Conservation (phyloP, 1,284 basidiomycete genomes). For the Cystobasidiaceae sp. region DNA sequence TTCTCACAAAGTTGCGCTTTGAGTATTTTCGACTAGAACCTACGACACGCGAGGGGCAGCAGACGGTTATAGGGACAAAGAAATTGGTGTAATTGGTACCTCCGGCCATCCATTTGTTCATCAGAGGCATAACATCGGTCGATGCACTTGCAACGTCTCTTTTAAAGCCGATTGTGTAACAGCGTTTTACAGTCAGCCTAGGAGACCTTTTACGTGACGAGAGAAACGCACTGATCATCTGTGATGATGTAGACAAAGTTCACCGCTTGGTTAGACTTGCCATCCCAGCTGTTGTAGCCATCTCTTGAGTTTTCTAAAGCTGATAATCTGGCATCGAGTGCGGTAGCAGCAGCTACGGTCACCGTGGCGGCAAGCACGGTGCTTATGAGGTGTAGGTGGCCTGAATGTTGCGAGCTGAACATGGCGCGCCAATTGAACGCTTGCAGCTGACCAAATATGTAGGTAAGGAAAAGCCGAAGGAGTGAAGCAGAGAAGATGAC, state of each 20-base stretch:
- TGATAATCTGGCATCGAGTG: too few species aligned
- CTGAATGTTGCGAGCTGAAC: too few species aligned
- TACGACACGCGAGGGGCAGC: conserved; percentile 41
- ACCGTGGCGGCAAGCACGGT: too few species aligned
- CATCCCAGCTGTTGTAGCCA: background rate
- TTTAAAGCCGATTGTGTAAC: background rate
- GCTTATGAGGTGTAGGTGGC: too few species aligned
- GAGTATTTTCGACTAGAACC: background rate
- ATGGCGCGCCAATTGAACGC: too few species aligned
- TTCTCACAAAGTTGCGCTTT: background rate
- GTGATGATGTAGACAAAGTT: conserved; percentile 4
- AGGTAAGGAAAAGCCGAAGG: too few species aligned
- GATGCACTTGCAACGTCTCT: background rate
- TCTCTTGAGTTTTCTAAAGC: background rate
- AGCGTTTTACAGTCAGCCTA: background rate
- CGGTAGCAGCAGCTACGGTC: too few species aligned
- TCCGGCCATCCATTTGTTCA: conserved; percentile 34
- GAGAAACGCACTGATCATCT: conserved; percentile 7
- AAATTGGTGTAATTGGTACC: conserved; percentile 34
- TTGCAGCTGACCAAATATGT: too few species aligned
- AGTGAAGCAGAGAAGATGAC: too few species aligned
- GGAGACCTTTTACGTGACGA: background rate
- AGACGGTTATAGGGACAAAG: conserved; percentile 40
- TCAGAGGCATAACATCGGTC: background rate
- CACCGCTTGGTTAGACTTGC: too few species aligned